Percentiles rank a stretch among this genome's conserved stretches.
Conservation (phyloP, 306 rosid species). For the Castanopsis chinensis region DNA sequence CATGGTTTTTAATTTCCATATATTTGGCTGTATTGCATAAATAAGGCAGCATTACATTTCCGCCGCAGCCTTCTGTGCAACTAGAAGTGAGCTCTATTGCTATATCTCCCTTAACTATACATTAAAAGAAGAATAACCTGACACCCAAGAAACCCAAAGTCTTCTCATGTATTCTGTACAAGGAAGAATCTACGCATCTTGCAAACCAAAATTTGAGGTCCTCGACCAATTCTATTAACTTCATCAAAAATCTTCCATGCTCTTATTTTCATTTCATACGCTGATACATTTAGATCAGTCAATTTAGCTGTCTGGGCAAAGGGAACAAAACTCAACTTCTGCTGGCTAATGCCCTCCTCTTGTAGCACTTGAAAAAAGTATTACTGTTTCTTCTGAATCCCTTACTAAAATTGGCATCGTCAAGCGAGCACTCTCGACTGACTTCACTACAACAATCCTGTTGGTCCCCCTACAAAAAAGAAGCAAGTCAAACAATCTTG, state of each 20-base stretch:
- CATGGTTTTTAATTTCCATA: no score
- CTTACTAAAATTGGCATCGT: constrained; percentile 6
- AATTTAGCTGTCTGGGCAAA: background rate
- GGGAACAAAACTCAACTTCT: background rate
- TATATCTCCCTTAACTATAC: background rate
- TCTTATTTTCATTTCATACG: background rate
- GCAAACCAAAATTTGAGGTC: background rate
- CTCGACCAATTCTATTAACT: background rate
- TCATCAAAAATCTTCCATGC: background rate
- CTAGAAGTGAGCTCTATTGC: background rate
- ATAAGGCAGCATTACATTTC: background rate
- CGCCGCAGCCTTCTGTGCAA: background rate
- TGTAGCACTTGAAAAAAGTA: constrained; percentile 28
- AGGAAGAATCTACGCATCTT: background rate
- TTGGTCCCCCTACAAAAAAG: constrained; percentile 31
- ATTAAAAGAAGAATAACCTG: background rate
- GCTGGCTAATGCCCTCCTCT: constrained; percentile 28
- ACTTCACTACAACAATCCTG: constrained; percentile 15
- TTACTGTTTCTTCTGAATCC: background rate
- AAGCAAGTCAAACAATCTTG: background rate
- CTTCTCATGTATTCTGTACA: background rate
- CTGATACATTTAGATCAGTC: background rate
- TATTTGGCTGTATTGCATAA: no score
- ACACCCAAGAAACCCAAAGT: background rate
- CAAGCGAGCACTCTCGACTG: constrained; percentile 18